Evolutionary conservation across 768 basidiomycete species (phyloP), one percentile per base, ranked within the genome.

Genomic region (Boletus rubescentipes): DNA sequence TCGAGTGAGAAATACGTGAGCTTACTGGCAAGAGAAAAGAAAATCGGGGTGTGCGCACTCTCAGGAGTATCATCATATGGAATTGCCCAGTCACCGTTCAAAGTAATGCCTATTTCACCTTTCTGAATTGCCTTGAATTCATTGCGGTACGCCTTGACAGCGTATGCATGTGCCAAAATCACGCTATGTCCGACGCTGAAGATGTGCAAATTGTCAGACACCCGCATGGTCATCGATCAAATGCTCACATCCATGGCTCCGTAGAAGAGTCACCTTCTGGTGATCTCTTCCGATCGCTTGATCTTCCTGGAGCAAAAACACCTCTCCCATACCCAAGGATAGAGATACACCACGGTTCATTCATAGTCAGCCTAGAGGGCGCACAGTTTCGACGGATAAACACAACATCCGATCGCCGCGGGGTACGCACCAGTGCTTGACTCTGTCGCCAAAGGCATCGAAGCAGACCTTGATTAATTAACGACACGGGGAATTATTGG

Each of bases 81-180:
- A 66, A 85, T 81, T 31, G 80, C 75, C 85, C 85, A 89, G 66
- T 88, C 85, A 11, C 87, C 85, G 60, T 89, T 89, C 41, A 90
- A 74, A 0, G 89, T 90, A 63, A 91, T 89, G n/a, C 87, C 88
- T 60, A 91, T 87, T 58, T 77, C 72, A 21, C 87, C 90, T 10
- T 78, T 74, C 66, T 89, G 87, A 2, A 56, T 67, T 4, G 76
- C 59, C 70, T 87, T 84, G 77, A 82, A 91, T 46, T 84, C 69
- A 29, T 83, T 78, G 29, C 85, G 81, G 64, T 89, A 91, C 12
- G 83, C 60, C 63, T 87, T 82, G 42, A 82, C 81, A 18, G 84
- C 84, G 55, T 79, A 65, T 0, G 87, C 89, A 59, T 91, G 90
- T 1, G 89, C 77, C 23, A 89, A 72, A 39, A 90, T 84, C 48